Evolutionary conservation across 371 early-diverging fungal species (phyloP).

Genomic region (Mortierella sp.): DNA sequence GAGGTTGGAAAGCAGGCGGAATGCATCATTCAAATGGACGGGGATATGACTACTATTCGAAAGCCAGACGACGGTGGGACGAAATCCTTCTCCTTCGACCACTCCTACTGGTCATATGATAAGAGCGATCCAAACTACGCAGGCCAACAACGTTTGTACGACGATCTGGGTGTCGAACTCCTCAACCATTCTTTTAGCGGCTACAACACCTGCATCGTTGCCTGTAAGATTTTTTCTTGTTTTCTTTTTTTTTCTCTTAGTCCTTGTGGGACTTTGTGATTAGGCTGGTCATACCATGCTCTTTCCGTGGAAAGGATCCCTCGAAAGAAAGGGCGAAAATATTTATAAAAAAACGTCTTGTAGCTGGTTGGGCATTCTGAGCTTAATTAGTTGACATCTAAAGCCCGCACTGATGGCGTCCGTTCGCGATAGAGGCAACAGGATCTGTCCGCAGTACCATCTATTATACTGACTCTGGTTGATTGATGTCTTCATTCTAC

Average conservation of each 20-base stretch:
- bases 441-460: slow-evolving; percentile 10
- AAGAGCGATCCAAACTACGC: slow-evolving; percentile 75
- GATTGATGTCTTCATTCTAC: not conserved
- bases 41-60: slow-evolving; percentile 76
- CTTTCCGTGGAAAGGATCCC: not conserved
- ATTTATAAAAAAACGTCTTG: not conserved
- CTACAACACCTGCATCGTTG: slow-evolving; percentile 92
- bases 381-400: slow-evolving; percentile 11
- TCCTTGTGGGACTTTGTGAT: not conserved
- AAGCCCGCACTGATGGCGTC: slow-evolving; percentile 11
- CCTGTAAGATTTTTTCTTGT: slow-evolving; percentile 66
- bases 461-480: not conserved
- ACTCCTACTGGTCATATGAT: slow-evolving; percentile 88
- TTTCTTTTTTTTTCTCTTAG: not conserved
- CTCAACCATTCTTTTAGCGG: slow-evolving; percentile 90
- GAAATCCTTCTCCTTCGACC: slow-evolving; percentile 87
- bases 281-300: not conserved
- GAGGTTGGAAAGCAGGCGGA: slow-evolving; percentile 74
- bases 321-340: not conserved
- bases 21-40: slow-evolving; percentile 77
- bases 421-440: not conserved
- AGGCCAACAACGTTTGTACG: slow-evolving; percentile 82
- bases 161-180: slow-evolving; percentile 81
- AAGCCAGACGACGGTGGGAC: slow-evolving; percentile 63
- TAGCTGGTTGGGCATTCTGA: slow-evolving; percentile 2